These are phyloP conservation scores for Entophlyctis helioformis DNA, from an alignment of 192 early-diverging fungal species.

Conservation along the genomic window DNA sequence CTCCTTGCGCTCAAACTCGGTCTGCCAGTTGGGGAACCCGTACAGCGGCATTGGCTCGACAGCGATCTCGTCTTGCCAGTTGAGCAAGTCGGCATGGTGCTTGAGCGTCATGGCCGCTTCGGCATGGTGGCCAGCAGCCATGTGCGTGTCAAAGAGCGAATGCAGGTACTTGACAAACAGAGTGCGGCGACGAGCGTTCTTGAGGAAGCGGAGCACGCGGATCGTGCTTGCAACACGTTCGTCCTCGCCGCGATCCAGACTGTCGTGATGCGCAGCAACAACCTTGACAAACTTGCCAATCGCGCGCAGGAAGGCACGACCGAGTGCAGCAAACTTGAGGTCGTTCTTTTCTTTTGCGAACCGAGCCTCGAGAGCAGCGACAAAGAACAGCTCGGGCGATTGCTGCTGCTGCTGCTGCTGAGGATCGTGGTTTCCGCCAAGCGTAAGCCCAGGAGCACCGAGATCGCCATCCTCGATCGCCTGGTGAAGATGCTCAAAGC, in stretches of 20 bases:
- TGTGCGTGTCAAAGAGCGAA: conserved; percentile 43
- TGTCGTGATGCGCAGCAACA: conserved; percentile 41
- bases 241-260: conserved; percentile 40
- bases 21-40: conserved; percentile 30
- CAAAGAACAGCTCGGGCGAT: too few species aligned
- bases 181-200: conserved; percentile 38
- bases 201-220: conserved; percentile 53
- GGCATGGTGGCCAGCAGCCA: conserved; percentile 35
- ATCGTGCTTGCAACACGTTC: conserved; percentile 49
- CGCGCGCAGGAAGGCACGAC: conserved; percentile 27
- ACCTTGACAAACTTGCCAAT: conserved; percentile 39
- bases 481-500: conserved; percentile 30
- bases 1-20: conserved; percentile 53
- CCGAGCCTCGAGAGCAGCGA: conserved; percentile 22
- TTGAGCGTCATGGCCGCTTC: conserved; percentile 59
- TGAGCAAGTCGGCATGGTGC: conserved; percentile 52
- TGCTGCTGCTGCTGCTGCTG: conserved; percentile 26
- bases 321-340: conserved; percentile 10
- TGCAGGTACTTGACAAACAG: conserved; percentile 62
- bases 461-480: too few species aligned
- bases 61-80: conserved; percentile 42
- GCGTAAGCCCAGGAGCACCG: too few species aligned
- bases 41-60: conserved; percentile 37
- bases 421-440: conserved; percentile 17
- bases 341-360: conserved; percentile 12